phyloP scores from a whole-genome alignment of 1,284 basidiomycete genomes.

The Ganoderma lucidum region DNA sequence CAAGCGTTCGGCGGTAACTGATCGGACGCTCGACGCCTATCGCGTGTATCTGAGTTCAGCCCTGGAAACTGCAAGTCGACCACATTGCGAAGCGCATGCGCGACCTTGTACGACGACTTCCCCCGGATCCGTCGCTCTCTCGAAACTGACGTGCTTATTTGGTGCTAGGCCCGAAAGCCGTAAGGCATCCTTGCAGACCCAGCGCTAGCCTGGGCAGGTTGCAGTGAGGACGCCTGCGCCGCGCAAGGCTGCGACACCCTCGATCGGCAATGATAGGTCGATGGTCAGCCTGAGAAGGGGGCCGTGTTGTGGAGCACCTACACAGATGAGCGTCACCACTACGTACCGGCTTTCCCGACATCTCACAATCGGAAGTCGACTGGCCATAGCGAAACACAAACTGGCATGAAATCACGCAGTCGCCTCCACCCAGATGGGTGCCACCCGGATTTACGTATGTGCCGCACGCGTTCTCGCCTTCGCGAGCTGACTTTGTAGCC shows the following conservation, averaged over 20 bases:
- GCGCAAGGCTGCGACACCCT: slow-evolving; percentile 11
- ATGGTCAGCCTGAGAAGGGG: slow-evolving; percentile 8
- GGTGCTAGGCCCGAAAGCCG: slow-evolving; percentile 21
- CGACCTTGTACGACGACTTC: neutral
- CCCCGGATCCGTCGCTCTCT: slow-evolving; percentile 12
- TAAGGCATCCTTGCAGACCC: slow-evolving; percentile 20
- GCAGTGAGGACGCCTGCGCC: slow-evolving; percentile 17
- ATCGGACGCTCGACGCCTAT: slow-evolving; percentile 32
- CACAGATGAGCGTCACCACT: slow-evolving; percentile 14
- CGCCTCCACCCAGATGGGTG: neutral
- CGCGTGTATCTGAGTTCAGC: slow-evolving; percentile 32
- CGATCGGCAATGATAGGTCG: slow-evolving; percentile 9
- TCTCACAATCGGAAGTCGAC: neutral
- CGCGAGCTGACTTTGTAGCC: slow-evolving; percentile 16
- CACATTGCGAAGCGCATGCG: slow-evolving; percentile 12
- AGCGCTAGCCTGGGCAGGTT: slow-evolving; percentile 19
- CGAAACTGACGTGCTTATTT: slow-evolving; percentile 23
- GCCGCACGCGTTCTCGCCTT: slow-evolving; percentile 13
- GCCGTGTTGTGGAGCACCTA: slow-evolving; percentile 22
- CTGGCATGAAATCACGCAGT: neutral
- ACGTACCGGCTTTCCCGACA: neutral
- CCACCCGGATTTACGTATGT: slow-evolving; percentile 21
- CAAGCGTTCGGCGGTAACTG: slow-evolving; percentile 11
- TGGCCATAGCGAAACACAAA: neutral
- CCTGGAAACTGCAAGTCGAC: slow-evolving; percentile 8